phyloP scores from a whole-genome alignment of 768 basidiomycete genomes.

The Heimioporus sp. region DNA sequence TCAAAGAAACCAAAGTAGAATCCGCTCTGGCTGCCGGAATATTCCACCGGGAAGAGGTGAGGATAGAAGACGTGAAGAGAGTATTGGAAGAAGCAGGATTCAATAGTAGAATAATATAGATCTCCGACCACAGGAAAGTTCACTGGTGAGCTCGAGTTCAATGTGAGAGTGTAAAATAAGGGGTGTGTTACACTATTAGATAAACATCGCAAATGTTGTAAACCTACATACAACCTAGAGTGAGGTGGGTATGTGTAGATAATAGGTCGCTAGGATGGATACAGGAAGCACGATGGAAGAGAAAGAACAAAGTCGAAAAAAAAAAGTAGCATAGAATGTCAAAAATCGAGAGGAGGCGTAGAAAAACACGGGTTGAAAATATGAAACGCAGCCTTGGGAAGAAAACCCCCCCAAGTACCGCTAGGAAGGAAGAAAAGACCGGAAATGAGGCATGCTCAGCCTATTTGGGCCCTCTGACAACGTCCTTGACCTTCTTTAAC shows the following conservation, averaged over 20 bases:
- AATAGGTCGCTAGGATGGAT: conserved; percentile 29
- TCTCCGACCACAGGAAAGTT: no score
- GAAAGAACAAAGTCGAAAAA: conserved; percentile 10
- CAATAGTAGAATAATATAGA: conserved; percentile 40
- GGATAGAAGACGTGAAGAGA: conserved; percentile 77
- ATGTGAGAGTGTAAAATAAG: conserved; percentile 13
- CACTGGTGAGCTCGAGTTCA: background rate
- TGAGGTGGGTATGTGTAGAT: conserved; percentile 32
- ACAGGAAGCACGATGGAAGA: conserved; percentile 27
- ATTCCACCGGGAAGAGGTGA: conserved; percentile 90
- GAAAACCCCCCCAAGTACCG: conserved; percentile 5
- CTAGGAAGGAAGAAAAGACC: background rate
- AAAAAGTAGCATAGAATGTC: background rate
- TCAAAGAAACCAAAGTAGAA: conserved; percentile 75
- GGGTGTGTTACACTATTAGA: conserved; percentile 30
- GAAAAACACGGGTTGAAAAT: background rate
- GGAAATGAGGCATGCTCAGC: conserved; percentile 3
- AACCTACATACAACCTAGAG: conserved; percentile 35
- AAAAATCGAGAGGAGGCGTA: background rate
- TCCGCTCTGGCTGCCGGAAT: conserved; percentile 96
- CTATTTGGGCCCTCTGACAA: conserved; percentile 56
- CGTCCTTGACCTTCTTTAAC: conserved; percentile 76
- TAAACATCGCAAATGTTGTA: conserved; percentile 24
- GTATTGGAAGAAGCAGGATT: conserved; percentile 46
- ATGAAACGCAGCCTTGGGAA: background rate